Conservation (phyloP, 129 eudicot genomes). For the Saussurea involucrata region DNA sequence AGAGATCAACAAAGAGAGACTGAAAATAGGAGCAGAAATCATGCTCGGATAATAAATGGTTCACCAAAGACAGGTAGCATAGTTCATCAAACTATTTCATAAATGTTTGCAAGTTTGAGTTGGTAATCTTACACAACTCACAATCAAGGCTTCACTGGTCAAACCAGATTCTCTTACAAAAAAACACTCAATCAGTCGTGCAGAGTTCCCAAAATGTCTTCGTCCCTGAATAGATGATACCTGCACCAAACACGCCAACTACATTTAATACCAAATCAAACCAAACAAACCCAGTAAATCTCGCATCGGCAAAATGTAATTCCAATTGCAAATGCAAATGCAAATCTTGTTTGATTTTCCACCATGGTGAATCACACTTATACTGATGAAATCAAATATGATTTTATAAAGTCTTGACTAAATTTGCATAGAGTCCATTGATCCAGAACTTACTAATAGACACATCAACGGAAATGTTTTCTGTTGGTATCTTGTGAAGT, state of each 20-base stretch:
- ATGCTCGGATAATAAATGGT: no score
- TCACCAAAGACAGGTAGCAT: background rate
- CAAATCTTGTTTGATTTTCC: background rate
- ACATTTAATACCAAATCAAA: background rate
- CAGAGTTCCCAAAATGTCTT: constrained; percentile 80
- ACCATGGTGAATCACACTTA: background rate
- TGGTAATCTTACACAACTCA: background rate
- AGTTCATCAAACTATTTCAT: background rate
- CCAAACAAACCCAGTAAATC: background rate
- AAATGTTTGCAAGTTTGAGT: background rate
- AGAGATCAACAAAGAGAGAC: no score
- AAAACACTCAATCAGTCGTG: constrained; percentile 44
- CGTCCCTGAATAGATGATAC: constrained; percentile 78
- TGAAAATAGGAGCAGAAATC: no score
- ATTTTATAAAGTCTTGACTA: background rate
- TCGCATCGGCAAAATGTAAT: background rate
- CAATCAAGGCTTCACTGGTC: background rate
- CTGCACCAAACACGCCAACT: constrained; percentile 36
- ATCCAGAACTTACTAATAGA: no score
- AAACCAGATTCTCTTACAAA: background rate
- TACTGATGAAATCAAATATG: background rate
- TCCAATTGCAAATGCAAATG: background rate
- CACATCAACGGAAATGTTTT: background rate
- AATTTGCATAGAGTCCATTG: no score
- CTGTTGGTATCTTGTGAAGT: background rate